Evolutionary conservation across 2,329 filamentous ascomycete genomes (phyloP).

Genomic region (Pseudogymnoascus sp.): DNA sequence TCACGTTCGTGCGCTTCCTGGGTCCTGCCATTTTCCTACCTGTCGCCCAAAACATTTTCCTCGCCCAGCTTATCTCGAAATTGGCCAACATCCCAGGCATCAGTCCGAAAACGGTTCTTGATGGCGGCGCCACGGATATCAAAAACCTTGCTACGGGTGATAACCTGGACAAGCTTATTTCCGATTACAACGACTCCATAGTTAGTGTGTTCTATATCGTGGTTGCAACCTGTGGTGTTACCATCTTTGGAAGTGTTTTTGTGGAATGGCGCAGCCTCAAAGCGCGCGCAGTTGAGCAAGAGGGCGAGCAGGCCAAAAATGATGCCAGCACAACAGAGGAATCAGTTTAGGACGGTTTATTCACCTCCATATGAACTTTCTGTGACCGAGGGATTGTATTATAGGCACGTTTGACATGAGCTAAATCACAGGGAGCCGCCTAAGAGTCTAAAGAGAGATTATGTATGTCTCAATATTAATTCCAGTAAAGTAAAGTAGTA

Average conservation of each 20-base stretch:
- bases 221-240: conserved; percentile 12
- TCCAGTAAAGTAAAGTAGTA: no score
- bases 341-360: neutral
- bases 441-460: no score
- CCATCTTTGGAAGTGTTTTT: conserved; percentile 18
- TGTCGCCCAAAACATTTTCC: conserved; percentile 57
- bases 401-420: neutral
- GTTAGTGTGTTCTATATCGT: conserved; percentile 18
- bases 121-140: conserved; percentile 11
- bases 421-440: no score
- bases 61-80: conserved; percentile 11
- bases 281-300: conserved; percentile 8
- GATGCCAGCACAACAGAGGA: neutral
- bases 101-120: conserved; percentile 6
- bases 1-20: conserved; percentile 55
- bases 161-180: conserved; percentile 14
- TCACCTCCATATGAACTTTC: no score
- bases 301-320: neutral
- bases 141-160: conserved; percentile 14
- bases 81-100: conserved; percentile 11
- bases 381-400: neutral
- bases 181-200: conserved; percentile 18
- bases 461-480: no score
- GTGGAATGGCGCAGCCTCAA: conserved; percentile 19
- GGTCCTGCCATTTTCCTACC: conserved; percentile 58